These are phyloP conservation scores for Fremontodendron californicum DNA, from an alignment of 345 rosid genomes.

Conservation along the genomic window DNA sequence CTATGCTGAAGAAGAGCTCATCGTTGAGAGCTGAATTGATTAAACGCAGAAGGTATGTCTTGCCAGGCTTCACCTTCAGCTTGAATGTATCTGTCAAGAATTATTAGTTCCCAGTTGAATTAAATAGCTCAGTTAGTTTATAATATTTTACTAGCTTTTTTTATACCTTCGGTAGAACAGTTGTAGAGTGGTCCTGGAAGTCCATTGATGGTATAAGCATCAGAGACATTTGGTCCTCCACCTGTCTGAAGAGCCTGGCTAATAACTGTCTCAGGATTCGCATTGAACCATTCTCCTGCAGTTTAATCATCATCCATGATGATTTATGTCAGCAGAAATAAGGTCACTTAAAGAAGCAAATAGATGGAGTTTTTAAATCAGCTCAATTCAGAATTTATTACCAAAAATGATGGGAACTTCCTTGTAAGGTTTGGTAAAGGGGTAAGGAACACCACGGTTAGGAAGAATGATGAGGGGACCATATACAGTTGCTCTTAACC, in stretches of 20 bases:
- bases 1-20: slow-evolving; percentile 50
- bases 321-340: background rate
- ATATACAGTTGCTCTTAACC: slow-evolving; percentile 65
- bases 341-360: background rate
- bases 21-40: slow-evolving; percentile 55
- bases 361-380: too few relatives aligned
- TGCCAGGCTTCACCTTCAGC: slow-evolving; percentile 44
- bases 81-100: slow-evolving; percentile 33
- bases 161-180: slow-evolving; percentile 59
- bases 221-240: slow-evolving; percentile 76
- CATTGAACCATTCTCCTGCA: slow-evolving; percentile 80
- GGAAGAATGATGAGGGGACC: slow-evolving; percentile 74
- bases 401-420: slow-evolving; percentile 69
- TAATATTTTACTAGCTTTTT: background rate
- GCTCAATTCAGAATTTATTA: slow-evolving; percentile 14
- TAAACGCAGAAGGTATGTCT: slow-evolving; percentile 38
- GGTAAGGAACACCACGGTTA: slow-evolving; percentile 49
- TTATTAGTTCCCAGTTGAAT: background rate
- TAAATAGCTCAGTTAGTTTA: background rate
- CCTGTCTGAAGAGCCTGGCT: slow-evolving; percentile 69
- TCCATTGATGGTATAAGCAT: slow-evolving; percentile 77
- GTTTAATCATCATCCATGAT: background rate
- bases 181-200: slow-evolving; percentile 84
- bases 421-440: slow-evolving; percentile 61
- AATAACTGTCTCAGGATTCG: slow-evolving; percentile 66